Evolutionary conservation across 495 filamentous ascomycete species (phyloP), one percentile per base, ranked within the genome.

Genomic region (Penicillium tannophilum): DNA sequence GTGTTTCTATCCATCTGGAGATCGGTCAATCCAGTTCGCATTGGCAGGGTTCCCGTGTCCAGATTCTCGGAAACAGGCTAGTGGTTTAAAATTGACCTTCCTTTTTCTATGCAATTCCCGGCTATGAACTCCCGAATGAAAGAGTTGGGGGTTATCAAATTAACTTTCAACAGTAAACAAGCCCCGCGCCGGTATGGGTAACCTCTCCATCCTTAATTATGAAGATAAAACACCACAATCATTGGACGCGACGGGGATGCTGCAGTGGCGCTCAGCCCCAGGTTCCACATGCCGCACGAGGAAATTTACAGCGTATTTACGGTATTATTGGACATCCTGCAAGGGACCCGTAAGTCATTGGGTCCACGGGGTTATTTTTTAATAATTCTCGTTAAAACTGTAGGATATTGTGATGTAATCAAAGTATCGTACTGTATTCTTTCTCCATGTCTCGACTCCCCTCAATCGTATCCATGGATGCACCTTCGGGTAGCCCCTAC

Each of bases 261-360:
- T 42, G 61, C 28, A 28, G 28, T 69, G 64, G 67, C 64, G 63
- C 46, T 65, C 64, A 63, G 67, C 64, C 67, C 60, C 64, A 61
- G 62, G 54, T 68, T 60, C 60, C 52, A 60, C 58, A 58, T 58
- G 53, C 53, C 53, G 52, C 28, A 45, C 55, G 49, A 45, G 43
- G 56, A 33, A 60, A 48, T n/a, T 47, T 60, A 60, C 36, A 23
- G n/a, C 51, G 49, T 54, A 30, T 6, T 44, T 39, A 19, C 33
- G 35, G 53, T 49, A 59, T 51, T 20, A 41, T 41, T 41, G 16
- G 16, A 41, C 6, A 17, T 3, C 39, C 60, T 64, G 47, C 45
- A 58, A 60, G 54, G 57, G 62, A 64, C 59, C 52, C 28, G 28
- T 23, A 23, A 23, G 28, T 7, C 28, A 28, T 28, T 28, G 28